phyloP scores from a whole-genome alignment of 768 basidiomycete genomes.

The Suillus sp. region DNA sequence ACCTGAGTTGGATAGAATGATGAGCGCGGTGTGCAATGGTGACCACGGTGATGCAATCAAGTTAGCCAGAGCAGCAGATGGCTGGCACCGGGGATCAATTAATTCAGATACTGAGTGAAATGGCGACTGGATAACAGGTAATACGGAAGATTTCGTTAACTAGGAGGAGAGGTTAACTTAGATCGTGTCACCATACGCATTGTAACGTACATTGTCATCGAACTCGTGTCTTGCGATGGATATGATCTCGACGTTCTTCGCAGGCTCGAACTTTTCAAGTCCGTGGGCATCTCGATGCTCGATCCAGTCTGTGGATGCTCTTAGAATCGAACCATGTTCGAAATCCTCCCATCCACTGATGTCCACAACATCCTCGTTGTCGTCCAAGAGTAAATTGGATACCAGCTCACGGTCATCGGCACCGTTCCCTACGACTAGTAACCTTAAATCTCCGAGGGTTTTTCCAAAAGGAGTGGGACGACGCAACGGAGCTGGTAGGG shows the following conservation, averaged over 20 bases:
- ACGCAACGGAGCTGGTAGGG: constrained; percentile 60
- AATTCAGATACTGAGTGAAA: constrained; percentile 56
- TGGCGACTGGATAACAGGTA: constrained; percentile 53
- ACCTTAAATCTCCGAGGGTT: constrained; percentile 60
- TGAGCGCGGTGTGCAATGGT: constrained; percentile 61
- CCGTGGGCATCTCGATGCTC: constrained; percentile 67
- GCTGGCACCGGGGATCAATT: constrained; percentile 52
- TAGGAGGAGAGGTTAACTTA: constrained; percentile 22
- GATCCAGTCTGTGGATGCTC: constrained; percentile 72
- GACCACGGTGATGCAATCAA: constrained; percentile 60
- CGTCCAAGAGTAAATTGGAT: constrained; percentile 53
- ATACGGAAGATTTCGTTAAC: constrained; percentile 32
- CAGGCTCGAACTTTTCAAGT: constrained; percentile 64
- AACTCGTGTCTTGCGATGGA: constrained; percentile 48
- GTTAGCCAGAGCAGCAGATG: constrained; percentile 51
- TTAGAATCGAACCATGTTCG: constrained; percentile 45
- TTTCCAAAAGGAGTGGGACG: constrained; percentile 69
- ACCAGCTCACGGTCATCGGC: constrained; percentile 38
- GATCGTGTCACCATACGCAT: not conserved
- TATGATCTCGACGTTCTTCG: constrained; percentile 64
- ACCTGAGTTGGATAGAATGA: constrained; percentile 56
- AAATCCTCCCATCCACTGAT: constrained; percentile 58
- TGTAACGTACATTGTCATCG: constrained; percentile 46
- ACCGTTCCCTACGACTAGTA: constrained; percentile 57
- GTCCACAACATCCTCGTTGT: constrained; percentile 71